phyloP scores from a whole-genome alignment of 345 rosid genomes.

The Gossypium ekmanianum region DNA sequence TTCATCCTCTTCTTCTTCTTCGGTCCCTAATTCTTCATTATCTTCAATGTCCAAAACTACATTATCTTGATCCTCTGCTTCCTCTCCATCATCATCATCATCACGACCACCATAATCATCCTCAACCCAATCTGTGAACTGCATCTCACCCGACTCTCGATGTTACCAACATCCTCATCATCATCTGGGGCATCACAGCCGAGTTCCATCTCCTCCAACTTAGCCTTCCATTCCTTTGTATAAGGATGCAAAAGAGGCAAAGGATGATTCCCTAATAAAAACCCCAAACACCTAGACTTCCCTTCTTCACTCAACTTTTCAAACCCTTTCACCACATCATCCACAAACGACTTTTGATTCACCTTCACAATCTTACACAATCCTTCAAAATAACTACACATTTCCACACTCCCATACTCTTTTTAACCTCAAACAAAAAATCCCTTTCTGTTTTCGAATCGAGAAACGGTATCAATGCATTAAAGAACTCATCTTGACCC shows the following conservation, averaged over 20 bases:
- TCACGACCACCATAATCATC: slow-evolving; percentile 34
- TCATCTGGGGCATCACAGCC: slow-evolving; percentile 98
- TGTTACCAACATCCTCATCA: slow-evolving; percentile 33
- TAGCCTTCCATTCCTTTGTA: slow-evolving; percentile 91
- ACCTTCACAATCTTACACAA: slow-evolving; percentile 85
- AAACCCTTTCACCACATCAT: slow-evolving; percentile 85
- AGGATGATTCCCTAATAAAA: slow-evolving; percentile 74
- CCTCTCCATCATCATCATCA: slow-evolving; percentile 22
- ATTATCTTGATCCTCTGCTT: slow-evolving; percentile 28
- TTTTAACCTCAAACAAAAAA: slow-evolving; percentile 51
- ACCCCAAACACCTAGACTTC: slow-evolving; percentile 66
- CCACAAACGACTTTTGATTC: slow-evolving; percentile 78
- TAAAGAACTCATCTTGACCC: slow-evolving; percentile 74
- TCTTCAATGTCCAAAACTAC: slow-evolving; percentile 41
- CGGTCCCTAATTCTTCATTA: slow-evolving; percentile 19
- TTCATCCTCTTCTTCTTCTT: slow-evolving; percentile 51
- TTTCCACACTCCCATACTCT: slow-evolving; percentile 60
- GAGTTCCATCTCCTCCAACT: slow-evolving; percentile 89
- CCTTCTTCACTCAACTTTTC: slow-evolving; percentile 75
- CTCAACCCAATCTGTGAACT: slow-evolving; percentile 62
- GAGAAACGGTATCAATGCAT: slow-evolving; percentile 48
- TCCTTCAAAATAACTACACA: slow-evolving; percentile 72
- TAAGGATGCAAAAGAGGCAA: slow-evolving; percentile 75
- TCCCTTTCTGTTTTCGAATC: slow-evolving; percentile 69
- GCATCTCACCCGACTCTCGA: slow-evolving; percentile 29